Conservation (phyloP, 805 yeast genomes). For the Debaryomyces prosopidis region DNA sequence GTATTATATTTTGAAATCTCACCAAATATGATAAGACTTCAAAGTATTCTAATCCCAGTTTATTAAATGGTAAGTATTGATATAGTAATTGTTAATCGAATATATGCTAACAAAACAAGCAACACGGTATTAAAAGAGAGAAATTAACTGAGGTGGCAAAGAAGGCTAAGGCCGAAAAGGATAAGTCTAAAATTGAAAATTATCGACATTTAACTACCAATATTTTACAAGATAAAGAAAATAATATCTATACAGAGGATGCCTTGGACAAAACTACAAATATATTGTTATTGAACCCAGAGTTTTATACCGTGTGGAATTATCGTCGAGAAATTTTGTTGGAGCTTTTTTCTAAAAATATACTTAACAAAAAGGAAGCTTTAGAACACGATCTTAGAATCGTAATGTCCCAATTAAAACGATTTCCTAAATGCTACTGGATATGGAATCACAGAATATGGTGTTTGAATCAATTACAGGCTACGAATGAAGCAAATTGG, state of each 20-base stretch:
- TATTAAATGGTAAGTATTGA: constrained; percentile 1
- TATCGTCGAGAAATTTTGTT: constrained; percentile 71
- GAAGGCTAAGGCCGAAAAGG: constrained; percentile 52
- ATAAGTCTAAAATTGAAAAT: constrained; percentile 56
- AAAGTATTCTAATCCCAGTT: no score
- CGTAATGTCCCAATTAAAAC: constrained; percentile 55
- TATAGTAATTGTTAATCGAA: not conserved
- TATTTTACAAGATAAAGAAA: constrained; percentile 36
- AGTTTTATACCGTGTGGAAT: constrained; percentile 88
- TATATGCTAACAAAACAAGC: constrained; percentile 21
- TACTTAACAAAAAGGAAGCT: constrained; percentile 10
- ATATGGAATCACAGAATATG: constrained; percentile 93
- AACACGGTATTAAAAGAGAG: constrained; percentile 75
- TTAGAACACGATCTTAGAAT: constrained; percentile 62
- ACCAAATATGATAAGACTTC: no score
- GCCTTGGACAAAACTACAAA: constrained; percentile 55
- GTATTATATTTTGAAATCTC: no score
- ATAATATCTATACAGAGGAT: constrained; percentile 20
- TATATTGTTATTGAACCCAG: constrained; percentile 72
- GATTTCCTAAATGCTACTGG: constrained; percentile 92
- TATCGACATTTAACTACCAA: constrained; percentile 49
- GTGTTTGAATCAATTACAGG: constrained; percentile 54
- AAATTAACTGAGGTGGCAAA: constrained; percentile 57
- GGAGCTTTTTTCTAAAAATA: constrained; percentile 21
- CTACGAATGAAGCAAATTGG: constrained; percentile 61